Evolutionary conservation across 805 yeast species (phyloP).

Genomic region (Starmera caribaea): DNA sequence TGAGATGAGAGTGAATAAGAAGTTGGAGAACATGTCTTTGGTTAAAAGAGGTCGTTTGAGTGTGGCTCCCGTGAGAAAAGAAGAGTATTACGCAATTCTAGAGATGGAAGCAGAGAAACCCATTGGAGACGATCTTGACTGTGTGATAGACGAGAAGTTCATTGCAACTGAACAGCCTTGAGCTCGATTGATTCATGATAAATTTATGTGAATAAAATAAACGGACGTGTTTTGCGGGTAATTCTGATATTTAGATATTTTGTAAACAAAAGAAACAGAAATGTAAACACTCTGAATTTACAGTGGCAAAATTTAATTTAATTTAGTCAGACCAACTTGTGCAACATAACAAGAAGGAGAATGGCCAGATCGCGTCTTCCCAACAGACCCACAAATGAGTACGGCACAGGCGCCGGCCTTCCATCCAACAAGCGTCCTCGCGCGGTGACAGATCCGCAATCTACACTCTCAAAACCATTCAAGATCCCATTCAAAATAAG

Average conservation of each 20-base stretch:
- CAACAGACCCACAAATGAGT: conserved; percentile 32
- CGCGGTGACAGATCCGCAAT: conserved; percentile 40
- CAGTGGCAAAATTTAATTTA: no score
- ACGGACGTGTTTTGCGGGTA: no score
- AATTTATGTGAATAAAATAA: no score
- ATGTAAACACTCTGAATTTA: neutral
- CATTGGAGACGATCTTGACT: conserved; percentile 23
- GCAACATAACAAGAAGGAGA: neutral
- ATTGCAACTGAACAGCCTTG: conserved; percentile 2
- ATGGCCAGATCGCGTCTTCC: conserved; percentile 30
- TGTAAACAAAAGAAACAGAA: neutral
- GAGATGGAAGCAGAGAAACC: conserved; percentile 23
- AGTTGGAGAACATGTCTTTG: conserved; percentile 31
- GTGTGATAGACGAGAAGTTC: conserved; percentile 17
- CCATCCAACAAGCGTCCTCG: conserved; percentile 47
- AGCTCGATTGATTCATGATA: no score
- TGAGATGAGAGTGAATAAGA: conserved; percentile 26
- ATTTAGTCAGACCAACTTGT: neutral
- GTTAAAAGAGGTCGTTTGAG: conserved; percentile 41
- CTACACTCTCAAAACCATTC: conserved; percentile 55
- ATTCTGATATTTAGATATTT: no score
- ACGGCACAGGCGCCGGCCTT: conserved; percentile 66
- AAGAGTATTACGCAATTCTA: conserved; percentile 31
- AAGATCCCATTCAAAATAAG: conserved; percentile 44
- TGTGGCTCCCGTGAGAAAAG: conserved; percentile 37